Base-by-base conservation (phyloP, 345 rosid species). In the Lumnitzera littorea region DNA sequence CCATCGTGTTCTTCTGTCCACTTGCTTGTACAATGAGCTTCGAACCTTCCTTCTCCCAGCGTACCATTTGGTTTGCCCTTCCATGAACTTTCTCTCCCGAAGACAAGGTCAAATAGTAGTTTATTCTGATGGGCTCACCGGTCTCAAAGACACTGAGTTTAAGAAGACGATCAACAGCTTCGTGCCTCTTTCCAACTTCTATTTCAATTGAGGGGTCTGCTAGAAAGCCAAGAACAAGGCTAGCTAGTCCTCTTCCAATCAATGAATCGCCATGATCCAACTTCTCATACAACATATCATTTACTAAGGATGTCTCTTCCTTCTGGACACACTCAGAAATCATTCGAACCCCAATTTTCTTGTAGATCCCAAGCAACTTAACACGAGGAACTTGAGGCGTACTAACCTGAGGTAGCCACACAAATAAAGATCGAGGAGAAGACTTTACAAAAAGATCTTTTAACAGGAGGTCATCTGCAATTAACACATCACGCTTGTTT, bases 331-430 rank as follows among this genome's bases (percentile, higher is more conserved):
- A 75, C 56, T 78, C 72, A 3, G 96, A 84, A 13, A 89, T 68
- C 59, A 54, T 67, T 50, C 78, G 84, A 62, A 87, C 89, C 17
- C 95, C 95, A 3, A 87, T 63, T 13, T 67, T 80, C 17, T 55
- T 59, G 70, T 81, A 89, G 2, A 82, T 20, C 41, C 79, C 80
- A 31, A 81, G 56, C 71, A 89, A 69, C 56, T 58, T 62, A 1
- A 73, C 67, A 15, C 65, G 78, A 36, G 84, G 67, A 61, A 87
- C 58, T 27, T 62, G 64, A 24, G 76, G 72, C 53, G 54, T 29
- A 71, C 82, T 82, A 54, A 74, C 73, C 66, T 75, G 68, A 66
- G 97, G 95, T 71, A 61, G 80, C 97, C 97, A 90, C 11, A 78
- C 88, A 63, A 90, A 90, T 50, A 83, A 54, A 0, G 76, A 68